Conservation (phyloP, 179 eudicot genomes). For the Patellifolia procumbens region DNA sequence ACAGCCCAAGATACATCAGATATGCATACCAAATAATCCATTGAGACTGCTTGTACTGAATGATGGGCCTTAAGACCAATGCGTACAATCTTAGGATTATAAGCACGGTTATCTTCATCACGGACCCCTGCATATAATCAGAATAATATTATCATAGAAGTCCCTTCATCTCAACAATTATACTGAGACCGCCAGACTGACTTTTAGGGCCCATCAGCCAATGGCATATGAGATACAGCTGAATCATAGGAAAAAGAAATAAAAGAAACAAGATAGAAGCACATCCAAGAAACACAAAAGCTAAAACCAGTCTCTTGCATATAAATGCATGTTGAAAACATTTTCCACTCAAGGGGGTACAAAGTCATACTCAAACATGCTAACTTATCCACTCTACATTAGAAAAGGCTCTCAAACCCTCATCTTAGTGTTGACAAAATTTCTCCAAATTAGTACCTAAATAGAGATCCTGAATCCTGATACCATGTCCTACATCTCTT, state of each 20-base stretch:
- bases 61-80: slow-evolving; percentile 94
- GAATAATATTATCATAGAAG: slow-evolving; percentile 10
- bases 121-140: slow-evolving; percentile 67
- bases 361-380: background rate
- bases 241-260: background rate
- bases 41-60: slow-evolving; percentile 84
- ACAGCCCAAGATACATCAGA: background rate
- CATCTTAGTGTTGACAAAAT: background rate
- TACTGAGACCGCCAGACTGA: background rate
- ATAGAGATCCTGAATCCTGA: background rate
- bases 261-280: background rate
- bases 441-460: background rate
- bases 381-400: background rate
- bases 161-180: background rate
- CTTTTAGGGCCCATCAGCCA: slow-evolving; percentile 7
- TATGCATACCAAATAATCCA: slow-evolving; percentile 84
- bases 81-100: slow-evolving; percentile 94
- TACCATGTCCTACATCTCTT: background rate
- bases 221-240: background rate
- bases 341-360: background rate
- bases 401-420: background rate
- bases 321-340: background rate
- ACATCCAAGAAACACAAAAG: background rate
- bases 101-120: slow-evolving; percentile 86
- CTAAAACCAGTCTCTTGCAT: background rate